phyloP scores from a whole-genome alignment of 495 filamentous ascomycete genomes.

The Neurospora africana region DNA sequence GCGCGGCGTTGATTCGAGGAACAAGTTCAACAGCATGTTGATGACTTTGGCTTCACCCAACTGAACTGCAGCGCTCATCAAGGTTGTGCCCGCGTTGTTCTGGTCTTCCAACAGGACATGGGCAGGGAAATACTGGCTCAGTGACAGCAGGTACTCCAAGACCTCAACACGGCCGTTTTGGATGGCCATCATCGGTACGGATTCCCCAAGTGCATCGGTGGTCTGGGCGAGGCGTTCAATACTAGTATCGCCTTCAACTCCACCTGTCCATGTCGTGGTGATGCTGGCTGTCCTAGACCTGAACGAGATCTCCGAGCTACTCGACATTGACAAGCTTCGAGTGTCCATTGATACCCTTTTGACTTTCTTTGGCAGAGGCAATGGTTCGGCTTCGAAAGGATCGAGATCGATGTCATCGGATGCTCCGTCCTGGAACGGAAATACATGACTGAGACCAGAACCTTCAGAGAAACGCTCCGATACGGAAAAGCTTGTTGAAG shows the following conservation, averaged over 20 bases:
- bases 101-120: slow-evolving; percentile 65
- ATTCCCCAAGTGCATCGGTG: slow-evolving; percentile 71
- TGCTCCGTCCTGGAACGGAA: slow-evolving; percentile 64
- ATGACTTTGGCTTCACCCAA: slow-evolving; percentile 65
- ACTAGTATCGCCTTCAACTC: slow-evolving; percentile 75
- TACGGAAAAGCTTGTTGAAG: slow-evolving; percentile 31
- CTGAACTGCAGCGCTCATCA: slow-evolving; percentile 92
- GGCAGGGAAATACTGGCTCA: slow-evolving; percentile 61
- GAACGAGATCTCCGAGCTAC: slow-evolving; percentile 67
- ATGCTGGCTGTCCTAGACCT: slow-evolving; percentile 66
- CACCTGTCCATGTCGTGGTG: slow-evolving; percentile 53
- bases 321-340: slow-evolving; percentile 85
- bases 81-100: slow-evolving; percentile 78
- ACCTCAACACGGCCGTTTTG: slow-evolving; percentile 61
- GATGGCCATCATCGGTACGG: slow-evolving; percentile 92
- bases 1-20: slow-evolving; percentile 28
- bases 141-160: slow-evolving; percentile 65
- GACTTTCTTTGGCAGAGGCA: slow-evolving; percentile 39
- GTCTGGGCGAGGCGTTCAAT: slow-evolving; percentile 73
- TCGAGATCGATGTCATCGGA: slow-evolving; percentile 24
- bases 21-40: slow-evolving; percentile 59
- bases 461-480: slow-evolving; percentile 40
- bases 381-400: slow-evolving; percentile 15
- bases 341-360: slow-evolving; percentile 86
- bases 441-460: slow-evolving; percentile 73